phyloP scores from a whole-genome alignment of 2,329 filamentous ascomycete species.

The Moelleriella libera region DNA sequence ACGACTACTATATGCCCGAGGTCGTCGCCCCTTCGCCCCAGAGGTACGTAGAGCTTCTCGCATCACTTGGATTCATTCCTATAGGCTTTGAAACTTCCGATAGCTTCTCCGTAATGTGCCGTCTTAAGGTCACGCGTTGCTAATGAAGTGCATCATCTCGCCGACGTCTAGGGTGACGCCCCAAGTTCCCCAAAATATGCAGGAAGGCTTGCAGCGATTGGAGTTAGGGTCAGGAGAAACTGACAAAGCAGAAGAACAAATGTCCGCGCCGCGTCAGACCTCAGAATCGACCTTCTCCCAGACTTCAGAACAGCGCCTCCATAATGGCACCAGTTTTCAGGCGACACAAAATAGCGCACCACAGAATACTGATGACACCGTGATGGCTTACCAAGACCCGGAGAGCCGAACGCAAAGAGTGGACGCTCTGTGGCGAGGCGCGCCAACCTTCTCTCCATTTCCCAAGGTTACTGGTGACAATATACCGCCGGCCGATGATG shows the following conservation, averaged over 20 bases:
- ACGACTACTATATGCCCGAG: conserved; percentile 48
- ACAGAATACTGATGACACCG: conserved; percentile 21
- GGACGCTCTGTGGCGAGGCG: conserved; percentile 33
- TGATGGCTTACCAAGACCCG: conserved; percentile 22
- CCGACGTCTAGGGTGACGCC: conserved; percentile 62
- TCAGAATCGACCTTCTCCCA: conserved; percentile 30
- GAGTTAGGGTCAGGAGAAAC: conserved; percentile 59
- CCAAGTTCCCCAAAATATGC: conserved; percentile 93
- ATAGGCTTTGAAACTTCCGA: no score
- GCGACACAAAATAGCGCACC: background rate
- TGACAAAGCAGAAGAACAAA: conserved; percentile 18
- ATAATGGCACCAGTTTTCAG: conserved; percentile 1
- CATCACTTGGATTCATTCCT: background rate
- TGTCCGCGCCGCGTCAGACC: conserved; percentile 18
- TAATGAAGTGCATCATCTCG: conserved; percentile 17
- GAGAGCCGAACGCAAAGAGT: conserved; percentile 20
- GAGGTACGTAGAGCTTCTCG: conserved; percentile 25
- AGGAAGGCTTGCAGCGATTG: conserved; percentile 82
- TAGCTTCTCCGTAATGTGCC: background rate
- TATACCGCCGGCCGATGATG: conserved; percentile 84
- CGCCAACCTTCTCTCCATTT: conserved; percentile 81
- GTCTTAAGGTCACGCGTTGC: conserved; percentile 6
- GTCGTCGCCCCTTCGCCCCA: conserved; percentile 43
- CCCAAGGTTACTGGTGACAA: conserved; percentile 77
- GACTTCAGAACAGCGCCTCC: conserved; percentile 15